A percentile compares a stretch with the other conserved stretches of the same genome.
phyloP scores from a whole-genome alignment of 2,329 filamentous ascomycete species.

The Cercospora sp. region DNA sequence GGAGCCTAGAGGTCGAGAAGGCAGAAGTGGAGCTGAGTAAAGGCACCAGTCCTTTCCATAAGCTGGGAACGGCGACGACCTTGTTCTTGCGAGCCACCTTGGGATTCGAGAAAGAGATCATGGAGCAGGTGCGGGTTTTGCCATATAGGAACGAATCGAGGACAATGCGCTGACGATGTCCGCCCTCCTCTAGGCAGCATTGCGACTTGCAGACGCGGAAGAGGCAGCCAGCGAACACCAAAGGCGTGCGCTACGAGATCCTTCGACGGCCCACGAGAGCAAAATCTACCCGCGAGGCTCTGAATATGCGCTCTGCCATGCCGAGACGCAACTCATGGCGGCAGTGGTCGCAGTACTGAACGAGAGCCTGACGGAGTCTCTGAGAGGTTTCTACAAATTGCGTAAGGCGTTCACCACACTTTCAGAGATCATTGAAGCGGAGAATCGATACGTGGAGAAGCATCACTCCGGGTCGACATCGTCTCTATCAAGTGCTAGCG shows the following conservation, averaged over 20 bases:
- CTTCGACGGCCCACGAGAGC: constrained; percentile 53
- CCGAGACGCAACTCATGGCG: constrained; percentile 83
- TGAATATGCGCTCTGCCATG: constrained; percentile 81
- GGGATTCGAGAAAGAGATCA: constrained; percentile 88
- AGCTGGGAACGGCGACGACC: constrained; percentile 76
- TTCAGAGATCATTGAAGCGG: constrained; percentile 73
- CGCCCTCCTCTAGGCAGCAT: constrained; percentile 53
- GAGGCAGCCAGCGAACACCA: constrained; percentile 73
- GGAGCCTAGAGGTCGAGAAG: constrained; percentile 67
- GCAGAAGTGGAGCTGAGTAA: constrained; percentile 73
- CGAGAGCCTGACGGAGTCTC: constrained; percentile 85
- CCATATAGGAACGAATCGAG: neutral
- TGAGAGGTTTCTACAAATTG: constrained; percentile 90
- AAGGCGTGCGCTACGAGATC: constrained; percentile 66
- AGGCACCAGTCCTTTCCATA: constrained; percentile 82
- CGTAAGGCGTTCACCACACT: constrained; percentile 84
- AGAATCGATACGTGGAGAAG: constrained; percentile 59
- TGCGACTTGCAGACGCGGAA: constrained; percentile 73
- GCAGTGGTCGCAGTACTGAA: constrained; percentile 87
- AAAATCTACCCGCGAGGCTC: constrained; percentile 77
- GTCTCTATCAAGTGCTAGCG: constrained; percentile 7
- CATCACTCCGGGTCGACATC: constrained; percentile 16
- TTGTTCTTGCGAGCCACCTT: constrained; percentile 83
- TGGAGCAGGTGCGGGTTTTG: constrained; percentile 60
- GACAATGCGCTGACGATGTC: neutral